A percentile compares a stretch with the other conserved stretches of the same genome.
Evolutionary conservation across 2,329 filamentous ascomycete species (phyloP).

Genomic region (Xylariaceae sp.): DNA sequence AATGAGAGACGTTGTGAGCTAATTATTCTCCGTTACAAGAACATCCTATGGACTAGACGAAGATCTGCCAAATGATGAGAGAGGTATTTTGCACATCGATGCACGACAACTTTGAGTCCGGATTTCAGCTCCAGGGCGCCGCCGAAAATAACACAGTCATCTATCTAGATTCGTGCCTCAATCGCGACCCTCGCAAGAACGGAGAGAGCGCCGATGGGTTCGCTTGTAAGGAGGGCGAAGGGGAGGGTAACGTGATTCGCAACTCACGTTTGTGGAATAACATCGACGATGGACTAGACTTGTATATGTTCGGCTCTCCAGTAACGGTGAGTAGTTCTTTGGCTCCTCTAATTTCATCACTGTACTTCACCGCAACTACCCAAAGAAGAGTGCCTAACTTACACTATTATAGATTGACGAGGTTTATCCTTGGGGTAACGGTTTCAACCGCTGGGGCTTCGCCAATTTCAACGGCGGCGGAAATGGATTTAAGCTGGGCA

Average conservation of each 20-base stretch:
- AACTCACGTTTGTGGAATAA: conserved; percentile 57
- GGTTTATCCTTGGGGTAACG: conserved; percentile 52
- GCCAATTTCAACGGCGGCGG: conserved; percentile 51
- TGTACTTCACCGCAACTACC: no score
- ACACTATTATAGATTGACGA: conserved; percentile 39
- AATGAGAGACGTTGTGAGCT: no score
- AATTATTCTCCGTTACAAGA: not conserved
- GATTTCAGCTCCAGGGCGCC: conserved; percentile 45
- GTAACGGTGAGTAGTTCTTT: conserved; percentile 41
- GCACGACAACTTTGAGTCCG: conserved; percentile 44
- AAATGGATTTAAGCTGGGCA: conserved; percentile 54
- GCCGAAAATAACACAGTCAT: conserved; percentile 47
- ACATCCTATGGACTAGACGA: conserved; percentile 47
- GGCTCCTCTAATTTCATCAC: not conserved
- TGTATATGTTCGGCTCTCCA: conserved; percentile 48
- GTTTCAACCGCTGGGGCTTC: conserved; percentile 52
- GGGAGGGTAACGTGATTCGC: conserved; percentile 52
- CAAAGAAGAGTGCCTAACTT: not conserved
- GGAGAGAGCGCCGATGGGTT: conserved; percentile 58
- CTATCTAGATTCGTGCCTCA: conserved; percentile 51
- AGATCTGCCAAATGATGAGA: conserved; percentile 47
- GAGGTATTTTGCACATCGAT: conserved; percentile 56
- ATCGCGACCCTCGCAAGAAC: conserved; percentile 56
- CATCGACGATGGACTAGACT: conserved; percentile 55
- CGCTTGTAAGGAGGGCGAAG: conserved; percentile 53